These are phyloP conservation scores for Blastobotrys malaysiensis DNA, from an alignment of 1,139 yeast genomes.

Conservation along the genomic window DNA sequence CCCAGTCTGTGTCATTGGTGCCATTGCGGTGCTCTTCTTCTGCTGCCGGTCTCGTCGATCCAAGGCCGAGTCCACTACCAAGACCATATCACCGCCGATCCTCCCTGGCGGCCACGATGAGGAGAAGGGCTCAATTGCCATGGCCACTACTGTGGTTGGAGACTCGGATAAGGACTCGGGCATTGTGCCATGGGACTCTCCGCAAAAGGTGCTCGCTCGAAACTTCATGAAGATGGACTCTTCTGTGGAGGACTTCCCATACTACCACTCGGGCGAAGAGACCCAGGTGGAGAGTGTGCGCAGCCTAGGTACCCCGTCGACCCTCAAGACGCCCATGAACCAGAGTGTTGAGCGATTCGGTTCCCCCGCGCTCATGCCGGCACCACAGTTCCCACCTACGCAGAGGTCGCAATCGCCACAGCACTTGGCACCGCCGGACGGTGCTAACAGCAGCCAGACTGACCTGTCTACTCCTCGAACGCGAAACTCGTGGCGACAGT, in stretches of 20 bases:
- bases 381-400: constrained; percentile 1
- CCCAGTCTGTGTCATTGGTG: constrained; percentile 51
- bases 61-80: constrained; percentile 24
- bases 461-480: constrained; percentile 21
- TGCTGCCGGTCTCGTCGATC: constrained; percentile 49
- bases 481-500: constrained; percentile 71
- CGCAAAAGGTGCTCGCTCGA: constrained; percentile 33
- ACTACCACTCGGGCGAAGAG: constrained; percentile 32
- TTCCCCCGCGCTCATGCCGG: constrained; percentile 2
- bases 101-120: constrained; percentile 14
- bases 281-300: constrained; percentile 35
- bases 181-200: constrained; percentile 28
- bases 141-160: constrained; percentile 9
- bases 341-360: not conserved
- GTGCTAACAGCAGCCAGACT: not conserved
- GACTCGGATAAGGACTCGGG: constrained; percentile 9
- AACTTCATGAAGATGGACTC: constrained; percentile 35
- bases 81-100: constrained; percentile 26
- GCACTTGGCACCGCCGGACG: constrained; percentile 6
- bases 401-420: not conserved
- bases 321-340: not conserved
- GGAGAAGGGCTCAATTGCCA: not conserved
- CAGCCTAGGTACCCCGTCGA: constrained; percentile 8
- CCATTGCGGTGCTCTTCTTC: constrained; percentile 46
- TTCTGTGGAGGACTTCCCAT: constrained; percentile 19